phyloP scores from a whole-genome alignment of 2,329 filamentous ascomycete species.

The Neofusicoccum ribis region DNA sequence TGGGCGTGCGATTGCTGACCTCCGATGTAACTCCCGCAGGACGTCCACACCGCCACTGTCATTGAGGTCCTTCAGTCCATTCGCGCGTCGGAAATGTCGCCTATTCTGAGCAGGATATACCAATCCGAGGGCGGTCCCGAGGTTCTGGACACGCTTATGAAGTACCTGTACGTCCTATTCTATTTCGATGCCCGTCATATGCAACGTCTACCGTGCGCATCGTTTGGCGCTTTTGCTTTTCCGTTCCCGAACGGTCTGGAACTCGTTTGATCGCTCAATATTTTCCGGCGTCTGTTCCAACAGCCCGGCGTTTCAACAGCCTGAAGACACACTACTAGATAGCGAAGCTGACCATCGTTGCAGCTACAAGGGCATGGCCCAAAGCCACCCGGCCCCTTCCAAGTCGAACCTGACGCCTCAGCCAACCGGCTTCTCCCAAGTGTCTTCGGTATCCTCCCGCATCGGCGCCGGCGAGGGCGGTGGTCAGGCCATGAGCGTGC shows the following conservation, averaged over 20 bases:
- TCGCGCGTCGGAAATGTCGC: conserved; percentile 92
- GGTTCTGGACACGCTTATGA: conserved; percentile 90
- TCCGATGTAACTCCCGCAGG: conserved; percentile 51
- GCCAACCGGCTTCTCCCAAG: conserved; percentile 84
- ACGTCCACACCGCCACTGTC: conserved; percentile 82
- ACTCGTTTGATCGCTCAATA: not conserved
- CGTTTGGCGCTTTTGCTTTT: not conserved
- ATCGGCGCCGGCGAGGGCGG: conserved; percentile 64
- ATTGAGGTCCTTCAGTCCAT: conserved; percentile 94
- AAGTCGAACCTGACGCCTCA: conserved; percentile 63
- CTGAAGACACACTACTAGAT: not conserved
- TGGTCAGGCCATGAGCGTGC: conserved; percentile 89
- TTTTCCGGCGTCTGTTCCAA: not conserved
- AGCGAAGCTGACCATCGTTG: not conserved
- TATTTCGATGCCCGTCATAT: not conserved
- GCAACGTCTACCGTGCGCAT: not conserved
- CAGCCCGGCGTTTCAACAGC: conserved; percentile 16
- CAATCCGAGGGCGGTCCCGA: conserved; percentile 76
- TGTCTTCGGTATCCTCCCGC: conserved; percentile 60
- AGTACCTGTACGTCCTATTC: conserved; percentile 74
- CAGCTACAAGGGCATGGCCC: conserved; percentile 87
- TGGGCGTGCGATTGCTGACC: conserved; percentile 12
- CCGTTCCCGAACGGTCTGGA: not conserved
- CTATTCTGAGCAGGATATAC: conserved; percentile 81
- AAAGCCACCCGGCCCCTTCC: conserved; percentile 30